phyloP scores from a whole-genome alignment of 2,329 filamentous ascomycete species.

The Orbilia ellipsospora region DNA sequence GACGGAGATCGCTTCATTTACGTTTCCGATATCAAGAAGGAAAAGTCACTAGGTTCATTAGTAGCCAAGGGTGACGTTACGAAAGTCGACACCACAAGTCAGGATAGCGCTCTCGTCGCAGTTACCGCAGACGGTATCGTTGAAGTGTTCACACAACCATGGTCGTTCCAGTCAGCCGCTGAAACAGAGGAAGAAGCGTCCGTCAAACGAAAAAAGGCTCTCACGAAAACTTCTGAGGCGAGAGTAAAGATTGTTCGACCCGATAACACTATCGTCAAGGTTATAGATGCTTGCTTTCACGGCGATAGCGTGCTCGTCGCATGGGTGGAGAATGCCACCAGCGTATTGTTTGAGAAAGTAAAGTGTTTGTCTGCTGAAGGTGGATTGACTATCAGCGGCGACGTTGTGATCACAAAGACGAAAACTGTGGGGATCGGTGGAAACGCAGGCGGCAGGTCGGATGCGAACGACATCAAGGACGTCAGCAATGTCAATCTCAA shows the following conservation, averaged over 20 bases:
- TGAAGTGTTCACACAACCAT: conserved; percentile 67
- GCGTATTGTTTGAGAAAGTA: conserved; percentile 66
- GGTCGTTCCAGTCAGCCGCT: conserved; percentile 62
- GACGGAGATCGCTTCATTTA: conserved; percentile 67
- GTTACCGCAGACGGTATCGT: conserved; percentile 66
- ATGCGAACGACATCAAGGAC: conserved; percentile 68
- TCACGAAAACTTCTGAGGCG: conserved; percentile 64
- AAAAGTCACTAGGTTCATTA: conserved; percentile 65
- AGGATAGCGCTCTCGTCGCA: conserved; percentile 64
- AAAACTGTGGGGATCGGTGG: conserved; percentile 64
- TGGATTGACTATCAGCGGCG: conserved; percentile 64
- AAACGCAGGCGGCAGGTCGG: conserved; percentile 61
- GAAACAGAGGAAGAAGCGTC: conserved; percentile 44
- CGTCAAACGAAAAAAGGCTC: conserved; percentile 62
- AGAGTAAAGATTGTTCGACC: conserved; percentile 64
- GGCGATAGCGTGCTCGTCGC: conserved; percentile 65
- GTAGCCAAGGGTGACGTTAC: conserved; percentile 65
- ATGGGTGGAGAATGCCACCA: conserved; percentile 67
- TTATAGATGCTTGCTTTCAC: conserved; percentile 65
- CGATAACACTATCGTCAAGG: conserved; percentile 63
- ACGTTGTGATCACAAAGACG: conserved; percentile 64
- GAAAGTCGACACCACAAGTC: conserved; percentile 51
- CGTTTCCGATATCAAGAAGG: conserved; percentile 64
- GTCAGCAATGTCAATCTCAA: conserved; percentile 68
- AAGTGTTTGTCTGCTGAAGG: conserved; percentile 65